These are phyloP conservation scores for Phascolomyces articulosus DNA, from an alignment of 371 early-diverging fungal species.

Conservation along the genomic window DNA sequence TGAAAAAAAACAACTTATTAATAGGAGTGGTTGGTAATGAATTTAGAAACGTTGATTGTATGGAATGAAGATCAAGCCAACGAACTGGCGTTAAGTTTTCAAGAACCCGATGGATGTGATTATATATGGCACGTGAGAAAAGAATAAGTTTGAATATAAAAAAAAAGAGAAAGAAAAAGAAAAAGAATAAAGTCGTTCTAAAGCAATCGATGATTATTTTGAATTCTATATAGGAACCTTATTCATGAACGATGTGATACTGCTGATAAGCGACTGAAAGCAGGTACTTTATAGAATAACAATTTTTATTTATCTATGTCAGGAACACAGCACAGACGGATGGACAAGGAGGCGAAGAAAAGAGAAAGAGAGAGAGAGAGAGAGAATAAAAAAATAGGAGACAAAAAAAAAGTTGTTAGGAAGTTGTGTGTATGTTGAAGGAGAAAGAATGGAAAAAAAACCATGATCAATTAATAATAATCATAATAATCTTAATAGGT, in stretches of 20 bases:
- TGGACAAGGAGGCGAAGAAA: too few relatives aligned
- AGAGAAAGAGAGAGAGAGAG: too few relatives aligned
- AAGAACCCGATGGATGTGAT: constrained; percentile 82
- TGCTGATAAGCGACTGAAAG: background rate
- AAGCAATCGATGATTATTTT: too few relatives aligned
- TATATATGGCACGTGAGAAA: constrained; percentile 71
- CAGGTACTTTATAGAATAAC: background rate
- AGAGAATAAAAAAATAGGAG: too few relatives aligned
- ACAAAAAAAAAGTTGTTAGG: background rate
- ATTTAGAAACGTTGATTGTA: constrained; percentile 85
- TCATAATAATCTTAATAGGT: too few relatives aligned
- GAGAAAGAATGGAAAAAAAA: too few relatives aligned
- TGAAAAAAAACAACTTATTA: too few relatives aligned
- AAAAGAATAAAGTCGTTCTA: background rate
- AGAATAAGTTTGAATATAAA: background rate
- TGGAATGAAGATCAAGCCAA: constrained; percentile 84
- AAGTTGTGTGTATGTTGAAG: too few relatives aligned
- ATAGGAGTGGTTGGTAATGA: background rate
- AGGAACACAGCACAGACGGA: too few relatives aligned
- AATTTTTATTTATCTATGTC: background rate
- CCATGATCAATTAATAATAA: too few relatives aligned
- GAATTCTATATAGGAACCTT: background rate
- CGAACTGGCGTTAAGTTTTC: constrained; percentile 92
- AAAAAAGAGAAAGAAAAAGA: background rate
- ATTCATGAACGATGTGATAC: background rate